Conservation (phyloP, 768 basidiomycete species). For the Ramaria rubella region DNA sequence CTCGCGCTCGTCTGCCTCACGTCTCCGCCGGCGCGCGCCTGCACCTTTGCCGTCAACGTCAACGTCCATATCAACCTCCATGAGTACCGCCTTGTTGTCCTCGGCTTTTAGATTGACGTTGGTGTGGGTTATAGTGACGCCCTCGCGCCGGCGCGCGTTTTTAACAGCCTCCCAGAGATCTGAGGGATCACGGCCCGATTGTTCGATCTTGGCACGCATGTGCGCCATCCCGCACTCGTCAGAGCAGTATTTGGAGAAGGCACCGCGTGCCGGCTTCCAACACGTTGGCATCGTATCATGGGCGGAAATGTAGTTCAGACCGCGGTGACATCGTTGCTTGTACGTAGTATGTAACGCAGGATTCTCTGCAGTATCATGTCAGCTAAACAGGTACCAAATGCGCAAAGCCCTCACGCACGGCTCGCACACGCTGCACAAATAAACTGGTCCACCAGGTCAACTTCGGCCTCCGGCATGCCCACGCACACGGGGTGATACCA, state of each 20-base stretch:
- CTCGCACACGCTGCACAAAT: slow-evolving; percentile 76
- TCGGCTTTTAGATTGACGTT: slow-evolving; percentile 21
- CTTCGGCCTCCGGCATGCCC: slow-evolving; percentile 68
- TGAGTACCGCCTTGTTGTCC: slow-evolving; percentile 10
- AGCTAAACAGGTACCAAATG: too few species aligned
- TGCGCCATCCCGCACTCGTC: slow-evolving; percentile 70
- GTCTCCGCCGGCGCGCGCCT: too few species aligned
- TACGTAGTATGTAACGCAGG: slow-evolving; percentile 66
- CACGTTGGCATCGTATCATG: slow-evolving; percentile 44
- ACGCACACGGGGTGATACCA: slow-evolving; percentile 93
- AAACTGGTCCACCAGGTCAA: slow-evolving; percentile 89
- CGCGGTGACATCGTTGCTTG: slow-evolving; percentile 71
- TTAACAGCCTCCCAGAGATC: slow-evolving; percentile 72
- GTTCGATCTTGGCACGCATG: slow-evolving; percentile 63
- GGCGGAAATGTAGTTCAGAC: slow-evolving; percentile 54
- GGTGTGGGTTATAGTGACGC: slow-evolving; percentile 46
- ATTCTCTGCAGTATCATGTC: slow-evolving; percentile 39
- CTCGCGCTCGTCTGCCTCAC: slow-evolving; percentile 52
- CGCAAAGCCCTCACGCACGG: slow-evolving; percentile 43
- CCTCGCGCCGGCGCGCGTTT: slow-evolving; percentile 62
- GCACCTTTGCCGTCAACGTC: slow-evolving; percentile 12
- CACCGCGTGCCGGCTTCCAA: slow-evolving; percentile 72
- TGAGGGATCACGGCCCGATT: slow-evolving; percentile 55
- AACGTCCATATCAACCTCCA: slow-evolving; percentile 11
- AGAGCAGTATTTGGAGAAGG: slow-evolving; percentile 88